A percentile compares a stretch with the other conserved stretches of the same genome.
Conservation (phyloP, 1,284 basidiomycete genomes). For the Fomitopsis betulina region DNA sequence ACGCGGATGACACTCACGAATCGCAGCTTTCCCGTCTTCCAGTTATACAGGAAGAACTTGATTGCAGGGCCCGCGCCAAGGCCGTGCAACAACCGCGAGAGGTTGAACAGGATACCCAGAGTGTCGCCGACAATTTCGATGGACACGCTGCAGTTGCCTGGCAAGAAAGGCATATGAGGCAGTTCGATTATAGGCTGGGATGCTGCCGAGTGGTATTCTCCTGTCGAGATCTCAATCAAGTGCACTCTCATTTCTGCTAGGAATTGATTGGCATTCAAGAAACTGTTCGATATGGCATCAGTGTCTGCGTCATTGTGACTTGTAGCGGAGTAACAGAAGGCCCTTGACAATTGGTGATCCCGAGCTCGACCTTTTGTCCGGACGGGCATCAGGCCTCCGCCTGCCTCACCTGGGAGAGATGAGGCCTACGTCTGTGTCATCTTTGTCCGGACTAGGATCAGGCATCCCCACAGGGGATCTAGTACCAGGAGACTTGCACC, state of each 20-base stretch:
- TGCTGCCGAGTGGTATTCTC: slow-evolving; percentile 37
- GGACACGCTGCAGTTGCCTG: slow-evolving; percentile 29
- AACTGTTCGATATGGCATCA: not conserved
- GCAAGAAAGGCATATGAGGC: slow-evolving; percentile 13
- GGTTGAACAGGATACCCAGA: slow-evolving; percentile 31
- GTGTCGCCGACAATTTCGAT: slow-evolving; percentile 46
- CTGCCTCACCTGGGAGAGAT: no score
- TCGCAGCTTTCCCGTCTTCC: slow-evolving; percentile 35
- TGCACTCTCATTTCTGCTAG: slow-evolving; percentile 23
- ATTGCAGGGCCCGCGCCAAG: not conserved
- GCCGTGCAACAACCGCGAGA: slow-evolving; percentile 16
- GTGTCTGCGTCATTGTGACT: no score
- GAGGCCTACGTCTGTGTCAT: no score
- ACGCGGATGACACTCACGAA: slow-evolving; percentile 27
- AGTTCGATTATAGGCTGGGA: slow-evolving; percentile 29
- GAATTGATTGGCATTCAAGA: slow-evolving; percentile 8
- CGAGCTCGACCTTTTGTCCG: no score
- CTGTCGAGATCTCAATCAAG: slow-evolving; percentile 38
- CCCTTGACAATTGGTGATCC: no score
- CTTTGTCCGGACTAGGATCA: no score
- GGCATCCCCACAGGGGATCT: no score
- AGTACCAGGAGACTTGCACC: no score
- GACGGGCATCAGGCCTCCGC: no score
- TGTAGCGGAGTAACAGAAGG: no score
- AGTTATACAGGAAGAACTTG: slow-evolving; percentile 36